These are phyloP conservation scores for Crepidotus sp. DNA, from an alignment of 1,284 basidiomycete genomes.

Conservation along the genomic window DNA sequence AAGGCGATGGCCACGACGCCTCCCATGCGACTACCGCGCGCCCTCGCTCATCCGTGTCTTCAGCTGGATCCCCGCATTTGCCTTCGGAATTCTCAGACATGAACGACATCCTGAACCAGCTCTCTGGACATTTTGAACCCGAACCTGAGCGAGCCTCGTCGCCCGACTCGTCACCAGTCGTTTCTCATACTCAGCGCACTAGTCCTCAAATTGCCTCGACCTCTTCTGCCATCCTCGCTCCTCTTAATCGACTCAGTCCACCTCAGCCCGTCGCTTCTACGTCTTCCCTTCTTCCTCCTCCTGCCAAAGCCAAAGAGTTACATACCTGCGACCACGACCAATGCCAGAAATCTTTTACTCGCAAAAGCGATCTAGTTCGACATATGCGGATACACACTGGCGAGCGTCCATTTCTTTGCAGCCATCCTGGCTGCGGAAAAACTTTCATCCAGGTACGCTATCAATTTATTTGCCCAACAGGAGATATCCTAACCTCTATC, in stretches of 20 bases:
- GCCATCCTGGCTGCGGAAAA: conserved; percentile 66
- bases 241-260: conserved; percentile 26
- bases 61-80: conserved; percentile 35
- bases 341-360: conserved; percentile 68
- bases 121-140: conserved; percentile 58
- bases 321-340: conserved; percentile 50
- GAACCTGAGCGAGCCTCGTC: conserved; percentile 33
- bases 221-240: conserved; percentile 25
- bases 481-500: conserved; percentile 16
- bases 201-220: conserved; percentile 12
- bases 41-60: conserved; percentile 20
- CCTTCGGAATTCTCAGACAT: conserved; percentile 59
- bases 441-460: conserved; percentile 71
- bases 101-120: conserved; percentile 64
- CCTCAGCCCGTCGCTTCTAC: conserved; percentile 40
- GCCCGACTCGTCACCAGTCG: conserved; percentile 37
- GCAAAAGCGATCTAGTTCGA: conserved; percentile 66
- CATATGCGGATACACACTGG: conserved; percentile 87
- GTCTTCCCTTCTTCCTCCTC: conserved; percentile 28
- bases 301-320: conserved; percentile 30
- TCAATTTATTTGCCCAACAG: conserved; percentile 10
- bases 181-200: conserved; percentile 31
- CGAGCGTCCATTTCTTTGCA: conserved; percentile 74
- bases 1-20: conserved; percentile 28
- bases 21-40: conserved; percentile 24